Percentiles rank a stretch among this genome's conserved stretches.
These are phyloP conservation scores for Vaccinium macrocarpon DNA, from an alignment of 148 eudicot genomes.

Conservation along the genomic window DNA sequence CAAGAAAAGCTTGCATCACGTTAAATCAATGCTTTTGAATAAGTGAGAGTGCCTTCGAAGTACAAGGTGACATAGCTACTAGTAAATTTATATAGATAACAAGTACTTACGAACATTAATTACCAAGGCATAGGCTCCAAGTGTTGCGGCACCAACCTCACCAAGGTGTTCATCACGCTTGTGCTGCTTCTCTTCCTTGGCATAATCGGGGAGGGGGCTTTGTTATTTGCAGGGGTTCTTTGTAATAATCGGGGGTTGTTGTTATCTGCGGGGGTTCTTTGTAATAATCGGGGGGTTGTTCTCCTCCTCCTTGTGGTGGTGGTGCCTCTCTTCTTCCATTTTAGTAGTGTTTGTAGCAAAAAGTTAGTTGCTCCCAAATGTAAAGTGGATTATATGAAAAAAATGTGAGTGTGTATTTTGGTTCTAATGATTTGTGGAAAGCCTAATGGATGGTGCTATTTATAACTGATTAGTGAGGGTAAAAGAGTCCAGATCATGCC, in stretches of 20 bases:
- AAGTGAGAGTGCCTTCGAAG: no score
- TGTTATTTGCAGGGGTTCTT: no score
- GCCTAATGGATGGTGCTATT: not conserved
- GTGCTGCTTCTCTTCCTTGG: constrained; percentile 45
- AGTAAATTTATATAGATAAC: no score
- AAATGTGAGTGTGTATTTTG: not conserved
- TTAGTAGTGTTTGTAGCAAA: not conserved
- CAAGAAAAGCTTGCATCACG: no score
- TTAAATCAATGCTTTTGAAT: no score
- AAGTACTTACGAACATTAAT: not conserved
- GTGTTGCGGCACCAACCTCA: constrained; percentile 33
- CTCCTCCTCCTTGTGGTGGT: not conserved
- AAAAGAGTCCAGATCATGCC: not conserved
- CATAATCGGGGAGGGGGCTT: constrained; percentile 6
- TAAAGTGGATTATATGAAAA: not conserved
- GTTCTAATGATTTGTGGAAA: not conserved
- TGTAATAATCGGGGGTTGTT: no score
- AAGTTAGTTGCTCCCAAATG: not conserved
- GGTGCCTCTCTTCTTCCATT: not conserved
- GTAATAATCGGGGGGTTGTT: no score
- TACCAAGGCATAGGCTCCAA: constrained; percentile 53
- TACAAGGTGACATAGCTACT: no score
- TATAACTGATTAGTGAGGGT: not conserved
- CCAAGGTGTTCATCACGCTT: constrained; percentile 30
- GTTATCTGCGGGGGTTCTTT: no score